Conservation (phyloP, 805 yeast species). For the Blastobotrys peoriensis region DNA sequence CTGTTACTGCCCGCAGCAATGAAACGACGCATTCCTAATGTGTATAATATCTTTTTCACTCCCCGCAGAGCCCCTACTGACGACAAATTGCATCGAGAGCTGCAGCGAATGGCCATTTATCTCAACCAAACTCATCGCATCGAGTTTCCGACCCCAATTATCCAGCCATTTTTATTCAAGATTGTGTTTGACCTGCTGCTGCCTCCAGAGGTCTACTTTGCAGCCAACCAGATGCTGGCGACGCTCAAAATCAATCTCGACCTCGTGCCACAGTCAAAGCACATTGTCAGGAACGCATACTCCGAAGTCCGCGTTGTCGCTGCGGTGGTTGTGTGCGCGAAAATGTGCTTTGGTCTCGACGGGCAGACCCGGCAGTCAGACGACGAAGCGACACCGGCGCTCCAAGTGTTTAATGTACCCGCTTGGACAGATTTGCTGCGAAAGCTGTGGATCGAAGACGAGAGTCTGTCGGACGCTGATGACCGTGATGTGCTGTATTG, state of each 20-base stretch:
- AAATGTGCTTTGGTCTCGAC: constrained; percentile 24
- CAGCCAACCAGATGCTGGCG: constrained; percentile 7
- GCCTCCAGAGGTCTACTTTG: constrained; percentile 44
- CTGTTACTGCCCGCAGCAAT: constrained; percentile 14
- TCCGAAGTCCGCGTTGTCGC: constrained; percentile 14
- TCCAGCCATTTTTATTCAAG: constrained; percentile 38
- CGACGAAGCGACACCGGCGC: constrained; percentile 10
- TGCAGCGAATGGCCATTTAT: constrained; percentile 6
- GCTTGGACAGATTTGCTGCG: constrained; percentile 32
- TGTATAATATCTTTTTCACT: constrained; percentile 4
- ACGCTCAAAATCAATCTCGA: constrained; percentile 3
- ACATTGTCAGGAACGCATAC: neutral
- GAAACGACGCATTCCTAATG: constrained; percentile 8
- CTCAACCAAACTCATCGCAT: constrained; percentile 6
- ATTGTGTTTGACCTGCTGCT: constrained; percentile 39
- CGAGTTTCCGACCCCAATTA: constrained; percentile 21
- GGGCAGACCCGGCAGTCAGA: constrained; percentile 4
- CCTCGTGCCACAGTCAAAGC: constrained; percentile 1
- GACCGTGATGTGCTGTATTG: constrained; percentile 40
- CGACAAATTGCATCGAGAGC: constrained; percentile 6
- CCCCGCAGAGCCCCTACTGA: constrained; percentile 12
- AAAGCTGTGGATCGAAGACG: constrained; percentile 23
- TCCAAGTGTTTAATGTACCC: constrained; percentile 19
- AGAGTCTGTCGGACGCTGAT: constrained; percentile 23
- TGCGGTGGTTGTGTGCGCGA: constrained; percentile 11